Conservation (phyloP, 2,329 filamentous ascomycete species). For the Colletotrichum siamense region DNA sequence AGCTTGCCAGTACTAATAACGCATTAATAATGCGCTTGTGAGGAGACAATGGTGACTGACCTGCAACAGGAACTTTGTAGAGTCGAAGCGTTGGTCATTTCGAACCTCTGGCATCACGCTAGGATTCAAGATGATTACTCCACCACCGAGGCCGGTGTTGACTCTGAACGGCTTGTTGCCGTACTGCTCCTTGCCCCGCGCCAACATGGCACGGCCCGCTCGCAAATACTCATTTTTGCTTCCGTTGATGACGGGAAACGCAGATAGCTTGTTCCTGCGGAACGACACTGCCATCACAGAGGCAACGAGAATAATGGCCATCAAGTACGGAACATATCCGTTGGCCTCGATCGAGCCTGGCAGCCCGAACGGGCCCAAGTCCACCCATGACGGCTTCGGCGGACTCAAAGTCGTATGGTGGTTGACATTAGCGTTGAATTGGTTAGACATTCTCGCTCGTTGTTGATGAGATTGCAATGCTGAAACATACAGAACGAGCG, state of each 20-base stretch:
- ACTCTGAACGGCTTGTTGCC: constrained; percentile 2
- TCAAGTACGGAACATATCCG: neutral
- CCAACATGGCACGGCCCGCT: neutral
- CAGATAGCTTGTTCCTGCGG: neutral
- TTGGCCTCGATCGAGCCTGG: neutral
- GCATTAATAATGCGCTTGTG: neutral
- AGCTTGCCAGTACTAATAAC: constrained; percentile 3
- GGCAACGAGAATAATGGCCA: neutral
- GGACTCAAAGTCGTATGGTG: neutral
- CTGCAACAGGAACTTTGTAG: constrained; percentile 1
- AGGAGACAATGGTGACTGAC: neutral
- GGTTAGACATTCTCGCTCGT: neutral
- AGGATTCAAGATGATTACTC: neutral
- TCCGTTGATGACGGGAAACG: neutral
- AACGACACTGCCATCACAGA: neutral
- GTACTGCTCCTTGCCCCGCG: neutral
- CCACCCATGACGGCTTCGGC: neutral
- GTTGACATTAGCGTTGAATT: neutral
- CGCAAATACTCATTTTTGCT: constrained; percentile 2
- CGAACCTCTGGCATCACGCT: neutral
- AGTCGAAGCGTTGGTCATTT: constrained; percentile 7
- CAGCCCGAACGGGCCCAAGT: neutral
- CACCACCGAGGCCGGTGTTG: constrained; percentile 1
- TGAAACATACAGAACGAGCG: neutral
- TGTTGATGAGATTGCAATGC: neutral